Evolutionary conservation across 148 eudicot genomes (phyloP).

Genomic region (Beta vulgaris): DNA sequence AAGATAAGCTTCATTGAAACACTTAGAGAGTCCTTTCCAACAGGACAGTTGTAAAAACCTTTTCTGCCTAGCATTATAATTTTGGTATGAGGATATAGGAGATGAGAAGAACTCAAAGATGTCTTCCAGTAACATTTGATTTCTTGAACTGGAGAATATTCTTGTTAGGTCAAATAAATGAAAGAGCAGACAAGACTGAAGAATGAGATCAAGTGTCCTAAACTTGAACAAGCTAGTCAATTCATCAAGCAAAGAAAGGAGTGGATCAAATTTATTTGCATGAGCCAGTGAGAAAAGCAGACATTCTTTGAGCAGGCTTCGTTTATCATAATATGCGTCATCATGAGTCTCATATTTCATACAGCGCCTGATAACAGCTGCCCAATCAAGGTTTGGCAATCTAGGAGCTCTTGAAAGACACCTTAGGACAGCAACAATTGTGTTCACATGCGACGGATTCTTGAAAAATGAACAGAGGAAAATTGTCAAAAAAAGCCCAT

Average conservation of each 20-base stretch:
- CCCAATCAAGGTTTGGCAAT: constrained; percentile 78
- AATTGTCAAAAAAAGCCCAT: constrained; percentile 1
- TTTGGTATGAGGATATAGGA: constrained; percentile 38
- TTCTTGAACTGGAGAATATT: constrained; percentile 72
- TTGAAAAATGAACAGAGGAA: neutral
- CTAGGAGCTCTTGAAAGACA: constrained; percentile 85
- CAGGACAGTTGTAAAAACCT: constrained; percentile 54
- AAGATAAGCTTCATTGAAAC: constrained; percentile 43
- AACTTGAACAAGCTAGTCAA: constrained; percentile 70
- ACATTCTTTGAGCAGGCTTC: constrained; percentile 70
- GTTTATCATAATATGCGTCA: constrained; percentile 35
- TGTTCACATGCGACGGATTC: constrained; percentile 39
- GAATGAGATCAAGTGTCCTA: constrained; percentile 59
- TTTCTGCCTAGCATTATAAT: constrained; percentile 38
- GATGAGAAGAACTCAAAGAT: constrained; percentile 51
- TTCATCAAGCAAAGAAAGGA: constrained; percentile 79
- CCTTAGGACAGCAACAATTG: constrained; percentile 56
- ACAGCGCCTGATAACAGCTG: constrained; percentile 66
- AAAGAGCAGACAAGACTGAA: constrained; percentile 60
- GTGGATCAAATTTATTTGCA: constrained; percentile 55
- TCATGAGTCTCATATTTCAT: constrained; percentile 66
- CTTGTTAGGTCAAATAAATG: constrained; percentile 59
- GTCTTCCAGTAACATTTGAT: constrained; percentile 65
- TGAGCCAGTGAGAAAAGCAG: constrained; percentile 62
- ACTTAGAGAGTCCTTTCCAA: constrained; percentile 69